Conservation (phyloP, 2,329 filamentous ascomycete genomes). For the Cladosporium halotolerans region DNA sequence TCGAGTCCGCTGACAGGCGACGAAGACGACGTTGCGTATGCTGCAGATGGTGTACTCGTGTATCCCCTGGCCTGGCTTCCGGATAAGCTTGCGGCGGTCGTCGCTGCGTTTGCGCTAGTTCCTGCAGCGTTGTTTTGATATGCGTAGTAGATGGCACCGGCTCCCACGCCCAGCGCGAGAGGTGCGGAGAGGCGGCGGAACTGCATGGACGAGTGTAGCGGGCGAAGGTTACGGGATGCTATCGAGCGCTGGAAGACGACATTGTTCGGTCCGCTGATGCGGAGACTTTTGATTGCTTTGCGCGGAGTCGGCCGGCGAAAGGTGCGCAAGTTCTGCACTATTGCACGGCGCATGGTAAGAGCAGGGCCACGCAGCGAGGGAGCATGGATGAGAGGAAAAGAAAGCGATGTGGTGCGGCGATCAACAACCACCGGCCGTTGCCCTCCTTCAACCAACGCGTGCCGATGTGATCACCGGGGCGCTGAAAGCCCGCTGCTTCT, state of each 20-base stretch:
- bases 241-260: slow-evolving; percentile 42
- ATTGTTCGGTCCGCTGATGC: slow-evolving; percentile 35
- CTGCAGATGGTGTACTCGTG: slow-evolving; percentile 19
- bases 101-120: slow-evolving; percentile 6
- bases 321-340: slow-evolving; percentile 61
- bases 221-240: slow-evolving; percentile 34
- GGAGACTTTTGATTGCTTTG: slow-evolving; percentile 48
- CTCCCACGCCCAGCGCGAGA: slow-evolving; percentile 60
- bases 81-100: slow-evolving; percentile 8
- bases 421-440: neutral
- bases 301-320: slow-evolving; percentile 59
- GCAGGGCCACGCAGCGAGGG: neutral
- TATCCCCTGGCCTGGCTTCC: slow-evolving; percentile 29
- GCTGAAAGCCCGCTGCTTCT: neutral
- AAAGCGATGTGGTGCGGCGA: neutral
- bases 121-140: slow-evolving; percentile 41
- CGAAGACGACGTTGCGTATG: slow-evolving; percentile 21
- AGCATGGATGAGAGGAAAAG: slow-evolving; percentile 3
- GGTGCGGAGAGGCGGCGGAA: slow-evolving; percentile 61
- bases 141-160: slow-evolving; percentile 68
- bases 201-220: slow-evolving; percentile 67
- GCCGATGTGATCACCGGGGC: neutral
- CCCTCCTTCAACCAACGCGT: too few species aligned
- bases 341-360: slow-evolving; percentile 64
- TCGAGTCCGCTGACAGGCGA: slow-evolving; percentile 17